Evolutionary conservation across 2,329 filamentous ascomycete species (phyloP).

Genomic region (Colletotrichum plurivorum): DNA sequence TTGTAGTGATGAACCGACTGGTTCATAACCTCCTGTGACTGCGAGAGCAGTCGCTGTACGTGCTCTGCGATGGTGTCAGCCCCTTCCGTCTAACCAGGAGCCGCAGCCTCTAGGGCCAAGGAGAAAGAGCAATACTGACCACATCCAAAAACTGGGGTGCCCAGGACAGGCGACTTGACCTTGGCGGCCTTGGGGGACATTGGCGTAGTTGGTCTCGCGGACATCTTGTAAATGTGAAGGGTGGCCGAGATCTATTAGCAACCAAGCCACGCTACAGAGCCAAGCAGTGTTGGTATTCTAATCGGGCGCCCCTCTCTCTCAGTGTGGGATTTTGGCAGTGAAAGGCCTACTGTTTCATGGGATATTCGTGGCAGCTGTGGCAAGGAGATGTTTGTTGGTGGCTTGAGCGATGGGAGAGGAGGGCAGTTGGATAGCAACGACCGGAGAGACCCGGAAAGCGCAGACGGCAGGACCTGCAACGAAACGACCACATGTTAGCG

Average conservation of each 20-base stretch:
- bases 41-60: slow-evolving; percentile 75
- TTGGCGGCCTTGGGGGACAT: slow-evolving; percentile 70
- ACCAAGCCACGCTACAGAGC: background rate
- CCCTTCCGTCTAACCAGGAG: slow-evolving; percentile 18
- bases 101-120: slow-evolving; percentile 1
- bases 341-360: background rate
- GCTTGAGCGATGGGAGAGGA: slow-evolving; percentile 4
- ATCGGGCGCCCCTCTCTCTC: background rate
- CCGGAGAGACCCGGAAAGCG: slow-evolving; percentile 15
- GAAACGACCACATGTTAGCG: slow-evolving; percentile 7
- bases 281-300: background rate
- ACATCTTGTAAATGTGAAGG: slow-evolving; percentile 51
- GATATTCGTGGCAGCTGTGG: background rate
- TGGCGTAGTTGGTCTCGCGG: slow-evolving; percentile 63
- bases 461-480: background rate
- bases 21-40: slow-evolving; percentile 74
- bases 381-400: background rate
- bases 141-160: slow-evolving; percentile 74
- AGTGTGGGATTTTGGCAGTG: background rate
- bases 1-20: slow-evolving; percentile 81
- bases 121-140: slow-evolving; percentile 60
- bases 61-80: slow-evolving; percentile 69
- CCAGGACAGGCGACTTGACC: slow-evolving; percentile 71
- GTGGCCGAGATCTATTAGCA: background rate
- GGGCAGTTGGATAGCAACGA: slow-evolving; percentile 14